These are phyloP conservation scores for Nicotiana noctiflora DNA, from an alignment of 257 asterid species.

Conservation along the genomic window DNA sequence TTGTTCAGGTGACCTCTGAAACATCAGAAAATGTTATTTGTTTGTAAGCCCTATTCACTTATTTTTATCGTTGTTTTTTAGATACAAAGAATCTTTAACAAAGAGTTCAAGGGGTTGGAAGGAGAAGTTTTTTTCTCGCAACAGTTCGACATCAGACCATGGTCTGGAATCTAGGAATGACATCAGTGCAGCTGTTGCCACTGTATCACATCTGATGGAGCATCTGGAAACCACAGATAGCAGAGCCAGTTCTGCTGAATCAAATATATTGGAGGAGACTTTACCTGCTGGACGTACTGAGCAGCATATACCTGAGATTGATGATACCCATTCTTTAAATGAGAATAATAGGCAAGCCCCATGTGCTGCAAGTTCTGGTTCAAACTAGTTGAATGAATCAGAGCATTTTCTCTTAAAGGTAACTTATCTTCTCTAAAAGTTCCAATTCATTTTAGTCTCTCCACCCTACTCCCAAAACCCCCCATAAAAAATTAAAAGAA, in stretches of 20 bases:
- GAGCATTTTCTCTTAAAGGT: constrained; percentile 18
- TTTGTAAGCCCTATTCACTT: not conserved
- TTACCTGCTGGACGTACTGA: constrained; percentile 20
- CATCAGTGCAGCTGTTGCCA: constrained; percentile 26
- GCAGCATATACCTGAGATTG: constrained; percentile 18
- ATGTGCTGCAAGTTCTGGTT: constrained; percentile 44
- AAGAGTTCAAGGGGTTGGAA: constrained; percentile 96
- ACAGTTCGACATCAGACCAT: constrained; percentile 35
- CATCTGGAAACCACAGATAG: constrained; percentile 48
- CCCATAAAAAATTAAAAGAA: not conserved
- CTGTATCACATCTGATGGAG: constrained; percentile 54
- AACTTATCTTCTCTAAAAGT: constrained; percentile 6
- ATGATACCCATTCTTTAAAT: constrained; percentile 24
- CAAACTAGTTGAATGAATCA: constrained; percentile 26
- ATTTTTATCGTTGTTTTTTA: constrained; percentile 2
- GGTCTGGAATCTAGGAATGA: constrained; percentile 44
- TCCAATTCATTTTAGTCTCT: not conserved
- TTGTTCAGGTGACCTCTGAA: not conserved
- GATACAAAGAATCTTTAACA: constrained; percentile 78
- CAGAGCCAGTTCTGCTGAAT: constrained; percentile 29
- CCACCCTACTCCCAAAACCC: not conserved
- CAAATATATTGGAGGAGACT: constrained; percentile 27
- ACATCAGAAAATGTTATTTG: not conserved
- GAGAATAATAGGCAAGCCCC: constrained; percentile 37
- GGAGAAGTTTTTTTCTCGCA: constrained; percentile 81